Percentiles rank a stretch among this genome's conserved stretches.
phyloP scores from a whole-genome alignment of 106 monocot genomes.

The Xerophyta viscosa region DNA sequence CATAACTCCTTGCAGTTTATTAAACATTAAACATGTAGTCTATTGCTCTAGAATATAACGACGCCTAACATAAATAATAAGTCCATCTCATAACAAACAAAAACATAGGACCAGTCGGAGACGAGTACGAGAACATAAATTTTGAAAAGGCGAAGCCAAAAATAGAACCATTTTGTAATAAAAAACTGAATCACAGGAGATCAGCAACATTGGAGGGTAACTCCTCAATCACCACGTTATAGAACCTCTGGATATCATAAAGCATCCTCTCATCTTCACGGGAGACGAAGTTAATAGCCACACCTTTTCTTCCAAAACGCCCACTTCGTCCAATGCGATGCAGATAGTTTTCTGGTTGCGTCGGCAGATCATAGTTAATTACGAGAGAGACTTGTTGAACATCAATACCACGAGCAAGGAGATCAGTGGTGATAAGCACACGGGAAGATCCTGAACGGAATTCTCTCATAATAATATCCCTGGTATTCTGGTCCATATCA shows the following conservation, averaged over 20 bases:
- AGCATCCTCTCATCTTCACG: conserved; percentile 34
- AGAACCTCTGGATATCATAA: conserved; percentile 29
- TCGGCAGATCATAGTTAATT: conserved; percentile 42
- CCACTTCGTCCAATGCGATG: conserved; percentile 48
- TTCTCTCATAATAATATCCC: conserved; percentile 41
- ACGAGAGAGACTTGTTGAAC: conserved; percentile 44
- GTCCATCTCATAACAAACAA: too few species aligned
- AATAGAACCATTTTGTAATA: too few species aligned
- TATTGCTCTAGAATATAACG: too few species aligned
- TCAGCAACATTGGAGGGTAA: conserved; percentile 9
- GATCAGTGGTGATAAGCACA: conserved; percentile 40
- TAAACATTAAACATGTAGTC: too few species aligned
- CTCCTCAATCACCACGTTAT: conserved; percentile 30
- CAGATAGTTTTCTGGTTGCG: conserved; percentile 35
- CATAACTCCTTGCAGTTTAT: too few species aligned
- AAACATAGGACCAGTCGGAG: too few species aligned
- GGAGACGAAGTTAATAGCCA: conserved; percentile 37
- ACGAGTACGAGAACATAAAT: too few species aligned
- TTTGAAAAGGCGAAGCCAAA: too few species aligned
- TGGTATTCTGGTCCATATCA: conserved; percentile 30
- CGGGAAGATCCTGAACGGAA: conserved; percentile 30
- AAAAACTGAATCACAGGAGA: background rate
- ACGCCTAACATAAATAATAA: too few species aligned
- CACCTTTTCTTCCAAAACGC: conserved; percentile 36
- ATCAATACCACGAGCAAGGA: conserved; percentile 23